Evolutionary conservation across 176 grass and related monocot species (phyloP).

Genomic region (Thinopyrum elongatum): DNA sequence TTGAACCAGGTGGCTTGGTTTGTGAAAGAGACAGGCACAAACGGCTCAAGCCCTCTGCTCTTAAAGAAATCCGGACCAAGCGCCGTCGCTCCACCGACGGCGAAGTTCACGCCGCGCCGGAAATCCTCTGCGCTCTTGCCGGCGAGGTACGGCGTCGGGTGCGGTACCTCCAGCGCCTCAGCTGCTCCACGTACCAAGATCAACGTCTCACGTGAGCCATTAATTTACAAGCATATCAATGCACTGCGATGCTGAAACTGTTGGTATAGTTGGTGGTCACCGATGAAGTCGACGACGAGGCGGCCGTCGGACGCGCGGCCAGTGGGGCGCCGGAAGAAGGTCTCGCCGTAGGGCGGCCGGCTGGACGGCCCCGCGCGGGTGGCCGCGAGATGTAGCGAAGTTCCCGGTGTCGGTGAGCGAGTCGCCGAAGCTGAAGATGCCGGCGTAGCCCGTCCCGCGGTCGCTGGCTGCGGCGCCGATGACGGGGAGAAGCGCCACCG

Average conservation of each 20-base stretch:
- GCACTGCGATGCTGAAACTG: background rate
- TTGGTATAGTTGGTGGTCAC: background rate
- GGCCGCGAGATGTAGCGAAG: background rate
- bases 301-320: constrained; percentile 15
- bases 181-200: constrained; percentile 8
- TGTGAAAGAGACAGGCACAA: constrained; percentile 35
- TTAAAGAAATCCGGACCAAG: constrained; percentile 40
- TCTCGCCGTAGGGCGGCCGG: constrained; percentile 23
- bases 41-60: constrained; percentile 31
- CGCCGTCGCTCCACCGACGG: constrained; percentile 55
- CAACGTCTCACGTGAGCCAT: too few species aligned
- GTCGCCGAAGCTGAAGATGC: constrained; percentile 32
- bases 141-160: constrained; percentile 49
- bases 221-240: too few species aligned
- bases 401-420: constrained; percentile 37
- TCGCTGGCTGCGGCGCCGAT: background rate
- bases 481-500: background rate
- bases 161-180: constrained; percentile 29
- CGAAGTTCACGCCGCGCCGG: constrained; percentile 50
- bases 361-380: background rate
- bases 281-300: constrained; percentile 33
- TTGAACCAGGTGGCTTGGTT: constrained; percentile 52
- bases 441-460: background rate
- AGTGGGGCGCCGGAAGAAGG: constrained; percentile 30
- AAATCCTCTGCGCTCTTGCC: constrained; percentile 41